A percentile compares a stretch with the other conserved stretches of the same genome.
These are phyloP conservation scores for Wickerhamiella pararugosa DNA, from an alignment of 1,139 yeast genomes.

Conservation along the genomic window DNA sequence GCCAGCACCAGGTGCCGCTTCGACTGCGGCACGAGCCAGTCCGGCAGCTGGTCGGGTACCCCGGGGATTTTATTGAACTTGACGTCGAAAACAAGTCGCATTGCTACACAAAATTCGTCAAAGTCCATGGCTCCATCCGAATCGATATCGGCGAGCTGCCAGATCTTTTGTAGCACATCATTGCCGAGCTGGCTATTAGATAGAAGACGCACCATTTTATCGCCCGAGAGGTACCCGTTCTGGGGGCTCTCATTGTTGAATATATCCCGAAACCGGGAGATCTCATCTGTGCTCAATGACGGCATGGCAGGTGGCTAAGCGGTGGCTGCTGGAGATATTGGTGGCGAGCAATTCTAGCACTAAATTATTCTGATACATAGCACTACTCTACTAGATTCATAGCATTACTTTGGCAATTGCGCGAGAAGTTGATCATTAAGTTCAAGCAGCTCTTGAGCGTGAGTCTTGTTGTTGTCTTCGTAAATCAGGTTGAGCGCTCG, in stretches of 20 bases:
- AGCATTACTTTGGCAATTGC: no score
- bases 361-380: no score
- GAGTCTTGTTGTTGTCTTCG: no score
- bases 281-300: constrained; percentile 54
- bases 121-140: constrained; percentile 83
- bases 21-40: constrained; percentile 83
- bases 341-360: not conserved
- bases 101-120: constrained; percentile 94
- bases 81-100: constrained; percentile 83
- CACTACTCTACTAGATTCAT: no score
- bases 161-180: constrained; percentile 58
- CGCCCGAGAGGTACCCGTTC: constrained; percentile 66
- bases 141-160: constrained; percentile 92
- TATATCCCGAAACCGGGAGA: constrained; percentile 93
- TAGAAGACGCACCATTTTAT: constrained; percentile 70
- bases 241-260: constrained; percentile 78
- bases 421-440: no score
- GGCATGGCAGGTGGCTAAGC: constrained; percentile 11
- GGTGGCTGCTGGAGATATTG: no score
- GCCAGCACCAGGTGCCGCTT: constrained; percentile 77
- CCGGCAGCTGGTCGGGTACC: constrained; percentile 64
- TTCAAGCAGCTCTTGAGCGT: no score
- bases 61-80: constrained; percentile 56
- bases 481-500: no score
- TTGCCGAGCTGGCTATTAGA: constrained; percentile 77